Percentiles rank a stretch among this genome's conserved stretches.
Conservation (phyloP, 768 basidiomycete species). For the Macrocybe gigantea region DNA sequence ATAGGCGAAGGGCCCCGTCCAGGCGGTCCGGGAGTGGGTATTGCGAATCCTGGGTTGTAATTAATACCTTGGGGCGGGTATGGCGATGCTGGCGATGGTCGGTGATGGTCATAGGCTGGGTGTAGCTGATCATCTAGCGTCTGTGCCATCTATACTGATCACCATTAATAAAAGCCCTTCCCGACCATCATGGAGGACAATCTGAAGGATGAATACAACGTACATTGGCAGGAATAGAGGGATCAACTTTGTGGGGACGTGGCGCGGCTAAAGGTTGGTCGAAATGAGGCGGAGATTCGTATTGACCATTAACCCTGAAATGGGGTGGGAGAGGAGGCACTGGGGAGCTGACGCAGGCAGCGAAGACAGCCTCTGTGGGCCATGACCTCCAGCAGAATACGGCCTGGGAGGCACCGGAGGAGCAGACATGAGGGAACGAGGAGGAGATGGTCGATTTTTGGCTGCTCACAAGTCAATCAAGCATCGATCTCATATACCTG, state of each 20-base stretch:
- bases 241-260: slow-evolving; percentile 57
- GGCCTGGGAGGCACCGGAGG: slow-evolving; percentile 27
- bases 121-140: slow-evolving; percentile 42
- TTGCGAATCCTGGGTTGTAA: slow-evolving; percentile 10
- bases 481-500: too few relatives aligned
- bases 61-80: too few relatives aligned
- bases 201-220: slow-evolving; percentile 17
- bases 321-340: slow-evolving; percentile 24
- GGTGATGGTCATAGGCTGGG: slow-evolving; percentile 14
- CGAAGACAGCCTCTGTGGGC: slow-evolving; percentile 2
- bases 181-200: slow-evolving; percentile 2
- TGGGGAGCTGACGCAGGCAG: slow-evolving; percentile 13
- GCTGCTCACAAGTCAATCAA: too few relatives aligned
- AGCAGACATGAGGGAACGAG: slow-evolving; percentile 6
- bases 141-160: slow-evolving; percentile 51
- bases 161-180: slow-evolving; percentile 3
- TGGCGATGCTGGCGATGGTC: slow-evolving; percentile 19
- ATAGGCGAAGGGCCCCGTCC: slow-evolving; percentile 18
- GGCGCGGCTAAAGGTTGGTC: slow-evolving; percentile 58
- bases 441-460: too few relatives aligned
- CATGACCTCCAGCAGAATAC: slow-evolving; percentile 10
- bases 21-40: slow-evolving; percentile 16
- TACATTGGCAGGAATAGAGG: slow-evolving; percentile 57
- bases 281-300: slow-evolving; percentile 43
- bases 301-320: slow-evolving; percentile 16